Conservation (phyloP, 108 stramenopile genomes). For the Skeletonema potamos region DNA sequence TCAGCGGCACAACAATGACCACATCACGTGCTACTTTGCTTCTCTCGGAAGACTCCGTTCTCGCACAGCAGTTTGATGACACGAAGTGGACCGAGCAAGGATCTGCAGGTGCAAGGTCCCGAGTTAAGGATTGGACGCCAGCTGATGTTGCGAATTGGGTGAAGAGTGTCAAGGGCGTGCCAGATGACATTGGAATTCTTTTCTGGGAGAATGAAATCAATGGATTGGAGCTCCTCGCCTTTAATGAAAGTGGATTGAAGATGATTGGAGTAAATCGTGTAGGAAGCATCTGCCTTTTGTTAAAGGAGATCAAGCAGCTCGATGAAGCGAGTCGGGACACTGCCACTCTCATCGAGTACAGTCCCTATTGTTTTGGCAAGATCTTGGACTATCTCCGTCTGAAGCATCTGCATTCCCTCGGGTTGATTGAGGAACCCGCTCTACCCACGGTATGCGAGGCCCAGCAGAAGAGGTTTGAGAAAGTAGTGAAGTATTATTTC, state of each 20-base stretch:
- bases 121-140: slow-evolving; percentile 12
- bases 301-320: slow-evolving; percentile 27
- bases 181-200: not conserved
- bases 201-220: slow-evolving; percentile 12
- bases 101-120: not conserved
- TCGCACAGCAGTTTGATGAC: slow-evolving; percentile 10
- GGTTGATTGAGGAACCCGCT: slow-evolving; percentile 6
- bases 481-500: slow-evolving; percentile 23
- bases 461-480: slow-evolving; percentile 21
- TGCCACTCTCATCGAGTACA: slow-evolving; percentile 7
- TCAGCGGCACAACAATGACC: slow-evolving; percentile 11
- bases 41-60: not conserved
- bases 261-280: slow-evolving; percentile 12
- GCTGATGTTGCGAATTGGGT: slow-evolving; percentile 20
- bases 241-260: slow-evolving; percentile 9
- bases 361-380: too few species aligned
- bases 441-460: slow-evolving; percentile 1
- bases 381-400: slow-evolving; percentile 16
- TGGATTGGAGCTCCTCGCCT: slow-evolving; percentile 15
- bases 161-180: slow-evolving; percentile 4
- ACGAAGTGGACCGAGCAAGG: not conserved
- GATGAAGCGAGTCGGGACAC: not conserved
- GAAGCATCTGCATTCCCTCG: not conserved
- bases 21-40: not conserved
- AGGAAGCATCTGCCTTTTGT: slow-evolving; percentile 12